Evolutionary conservation across 257 asterid genomes (phyloP).

Genomic region (Thymus quinquecostatus): DNA sequence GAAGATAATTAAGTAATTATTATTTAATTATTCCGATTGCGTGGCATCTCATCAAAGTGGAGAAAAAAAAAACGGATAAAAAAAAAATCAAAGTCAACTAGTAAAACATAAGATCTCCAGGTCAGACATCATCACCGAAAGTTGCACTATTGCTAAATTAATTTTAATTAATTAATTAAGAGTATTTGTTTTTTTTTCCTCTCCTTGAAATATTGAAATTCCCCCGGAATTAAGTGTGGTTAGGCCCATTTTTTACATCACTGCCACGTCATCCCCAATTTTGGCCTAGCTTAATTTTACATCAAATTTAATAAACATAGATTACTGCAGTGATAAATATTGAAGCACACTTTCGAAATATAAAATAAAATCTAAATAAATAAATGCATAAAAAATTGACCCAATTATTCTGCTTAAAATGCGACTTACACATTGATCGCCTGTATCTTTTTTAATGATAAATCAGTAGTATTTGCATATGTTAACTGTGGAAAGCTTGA

Average conservation of each 20-base stretch:
- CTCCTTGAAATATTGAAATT: neutral
- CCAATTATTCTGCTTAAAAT: too few species aligned
- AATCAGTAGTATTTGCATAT: too few species aligned
- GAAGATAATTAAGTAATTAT: neutral
- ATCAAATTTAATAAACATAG: neutral
- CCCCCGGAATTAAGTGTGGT: constrained; percentile 19
- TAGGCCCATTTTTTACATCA: constrained; percentile 22
- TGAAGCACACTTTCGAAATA: too few species aligned
- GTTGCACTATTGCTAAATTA: constrained; percentile 31
- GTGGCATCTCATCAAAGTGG: constrained; percentile 25
- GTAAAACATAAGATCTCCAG: constrained; percentile 14
- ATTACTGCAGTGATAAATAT: too few species aligned
- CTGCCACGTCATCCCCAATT: constrained; percentile 10
- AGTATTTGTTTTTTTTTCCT: neutral
- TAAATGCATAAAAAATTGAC: too few species aligned
- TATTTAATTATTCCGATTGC: neutral
- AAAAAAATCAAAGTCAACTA: constrained; percentile 36
- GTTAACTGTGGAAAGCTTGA: too few species aligned
- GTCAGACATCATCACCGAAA: constrained; percentile 49
- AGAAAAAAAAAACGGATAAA: neutral
- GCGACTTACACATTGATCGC: too few species aligned
- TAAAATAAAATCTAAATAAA: too few species aligned
- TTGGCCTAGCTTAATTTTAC: neutral
- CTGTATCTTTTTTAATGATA: too few species aligned
- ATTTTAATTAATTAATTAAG: neutral